Base-by-base conservation (phyloP, 78 protist species). In the Dictyostelium capitatum region DNA sequence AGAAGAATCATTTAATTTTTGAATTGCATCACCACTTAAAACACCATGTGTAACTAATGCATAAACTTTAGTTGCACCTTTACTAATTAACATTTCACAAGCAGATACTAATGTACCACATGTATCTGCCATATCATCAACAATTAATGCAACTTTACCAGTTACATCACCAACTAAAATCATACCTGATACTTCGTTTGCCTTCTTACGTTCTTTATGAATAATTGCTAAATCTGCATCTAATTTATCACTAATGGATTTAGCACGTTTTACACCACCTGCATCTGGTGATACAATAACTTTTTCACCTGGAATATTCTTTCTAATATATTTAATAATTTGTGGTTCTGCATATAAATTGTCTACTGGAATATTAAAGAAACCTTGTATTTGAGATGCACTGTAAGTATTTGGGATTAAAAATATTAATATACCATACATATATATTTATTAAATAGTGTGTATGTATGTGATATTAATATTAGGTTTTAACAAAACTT, bases 51-150 rank as follows among this genome's bases (percentile, higher is more conserved):
- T 85, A 12, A 79, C 95, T n/a, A 74, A 23, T 0, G 96, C 97
- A 37, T 80, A 77, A 47, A 96, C 98, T 77, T 56, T 47, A 64
- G 73, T 53, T 6, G 98, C 98, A 25, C 98, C 98, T 48, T 59
- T 67, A 72, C 85, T 77, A 59, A 57, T 30, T 72, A 97, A 89
- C 83, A 83, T 77, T 19, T 93, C 92, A 11, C 97, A 96, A 20
- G 98, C 83, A 10, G 73, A 93, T 56, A 56, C 69, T 59, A 97
- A 89, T n/a, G 98, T 97, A 28, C 97, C 97, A 64, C 97, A 90
- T 9, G 98, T 97, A 79, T 97, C 98, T 15, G 96, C 96, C 95
- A 95, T 95, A 81, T 97, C 97, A 77, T 94, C 97, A n/a, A 94
- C 90, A 20, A 97, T 82, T 50, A 94, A 81, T 54, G 95, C 90